Evolutionary conservation across 1,139 yeast species (phyloP).

Genomic region (Protomyces inundatus): DNA sequence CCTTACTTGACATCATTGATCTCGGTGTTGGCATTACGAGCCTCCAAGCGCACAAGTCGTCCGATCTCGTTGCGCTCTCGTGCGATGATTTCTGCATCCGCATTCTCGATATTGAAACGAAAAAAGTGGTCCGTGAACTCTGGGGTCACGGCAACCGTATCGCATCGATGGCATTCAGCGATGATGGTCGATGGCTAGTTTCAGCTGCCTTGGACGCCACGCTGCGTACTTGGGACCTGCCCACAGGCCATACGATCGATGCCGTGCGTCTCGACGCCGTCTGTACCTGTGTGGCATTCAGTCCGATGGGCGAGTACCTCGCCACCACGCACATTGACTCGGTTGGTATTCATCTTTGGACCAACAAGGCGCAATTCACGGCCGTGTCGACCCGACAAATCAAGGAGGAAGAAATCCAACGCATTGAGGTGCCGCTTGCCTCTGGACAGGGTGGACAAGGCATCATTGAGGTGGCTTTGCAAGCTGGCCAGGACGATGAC

Average conservation of each 20-base stretch:
- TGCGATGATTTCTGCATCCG: conserved; percentile 82
- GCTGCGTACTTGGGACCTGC: conserved; percentile 93
- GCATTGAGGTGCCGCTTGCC: conserved; percentile 63
- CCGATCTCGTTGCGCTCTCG: conserved; percentile 80
- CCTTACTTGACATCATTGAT: conserved; percentile 60
- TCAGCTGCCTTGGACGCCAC: conserved; percentile 82
- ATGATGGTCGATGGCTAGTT: conserved; percentile 94
- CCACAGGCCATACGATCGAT: conserved; percentile 95
- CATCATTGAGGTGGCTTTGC: conserved; percentile 72
- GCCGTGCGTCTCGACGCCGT: conserved; percentile 75
- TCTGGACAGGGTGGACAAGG: conserved; percentile 77
- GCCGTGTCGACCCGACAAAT: conserved; percentile 59
- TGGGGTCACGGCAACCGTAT: conserved; percentile 89
- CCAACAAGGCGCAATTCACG: conserved; percentile 78
- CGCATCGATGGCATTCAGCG: conserved; percentile 83
- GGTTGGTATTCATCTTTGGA: conserved; percentile 89
- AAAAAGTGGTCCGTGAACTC: conserved; percentile 74
- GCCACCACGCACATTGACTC: conserved; percentile 93
- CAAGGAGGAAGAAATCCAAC: conserved; percentile 56
- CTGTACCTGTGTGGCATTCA: conserved; percentile 71
- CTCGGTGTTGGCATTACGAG: conserved; percentile 73
- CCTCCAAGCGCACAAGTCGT: conserved; percentile 69
- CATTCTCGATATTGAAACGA: conserved; percentile 75
- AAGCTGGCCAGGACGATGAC: conserved; percentile 32
- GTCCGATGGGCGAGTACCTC: conserved; percentile 83